phyloP scores from a whole-genome alignment of 108 stramenopile genomes.

The Cyclotella kingstonii region DNA sequence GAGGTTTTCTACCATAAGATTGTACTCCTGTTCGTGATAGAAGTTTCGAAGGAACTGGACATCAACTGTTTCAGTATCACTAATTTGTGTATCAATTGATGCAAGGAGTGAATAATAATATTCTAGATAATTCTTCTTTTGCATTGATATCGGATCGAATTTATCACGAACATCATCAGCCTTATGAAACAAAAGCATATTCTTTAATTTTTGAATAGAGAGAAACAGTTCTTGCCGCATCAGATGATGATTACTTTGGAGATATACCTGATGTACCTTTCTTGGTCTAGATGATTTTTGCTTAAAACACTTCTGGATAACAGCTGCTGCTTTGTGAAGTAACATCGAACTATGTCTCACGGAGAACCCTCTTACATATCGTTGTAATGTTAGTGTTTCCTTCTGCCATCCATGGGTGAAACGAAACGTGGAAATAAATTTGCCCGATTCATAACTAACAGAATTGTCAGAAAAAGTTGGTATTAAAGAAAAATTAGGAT shows the following conservation, averaged over 20 bases:
- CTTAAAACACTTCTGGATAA: slow-evolving; percentile 7
- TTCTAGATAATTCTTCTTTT: slow-evolving; percentile 62
- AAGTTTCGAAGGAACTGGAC: too few species aligned
- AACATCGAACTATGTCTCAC: slow-evolving; percentile 21
- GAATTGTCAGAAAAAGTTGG: too few species aligned
- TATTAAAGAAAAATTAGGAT: too few species aligned
- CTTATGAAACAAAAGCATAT: neutral
- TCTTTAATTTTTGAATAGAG: neutral
- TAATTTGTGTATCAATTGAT: slow-evolving; percentile 9
- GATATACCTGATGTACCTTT: neutral
- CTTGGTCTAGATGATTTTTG: neutral
- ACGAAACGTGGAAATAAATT: neutral
- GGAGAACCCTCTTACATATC: slow-evolving; percentile 47
- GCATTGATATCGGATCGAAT: slow-evolving; percentile 2
- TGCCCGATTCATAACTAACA: too few species aligned
- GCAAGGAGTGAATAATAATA: slow-evolving; percentile 32
- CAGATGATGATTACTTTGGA: neutral
- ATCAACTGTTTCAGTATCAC: slow-evolving; percentile 4
- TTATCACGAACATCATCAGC: neutral
- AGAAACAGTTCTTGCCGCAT: slow-evolving; percentile 1
- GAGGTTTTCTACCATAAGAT: too few species aligned
- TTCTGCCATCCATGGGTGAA: neutral
- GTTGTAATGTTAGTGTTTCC: slow-evolving; percentile 30
- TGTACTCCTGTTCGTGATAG: too few species aligned
- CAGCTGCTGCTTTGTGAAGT: neutral